phyloP scores from a whole-genome alignment of 176 grass and related monocot genomes.

The Typha latifolia region DNA sequence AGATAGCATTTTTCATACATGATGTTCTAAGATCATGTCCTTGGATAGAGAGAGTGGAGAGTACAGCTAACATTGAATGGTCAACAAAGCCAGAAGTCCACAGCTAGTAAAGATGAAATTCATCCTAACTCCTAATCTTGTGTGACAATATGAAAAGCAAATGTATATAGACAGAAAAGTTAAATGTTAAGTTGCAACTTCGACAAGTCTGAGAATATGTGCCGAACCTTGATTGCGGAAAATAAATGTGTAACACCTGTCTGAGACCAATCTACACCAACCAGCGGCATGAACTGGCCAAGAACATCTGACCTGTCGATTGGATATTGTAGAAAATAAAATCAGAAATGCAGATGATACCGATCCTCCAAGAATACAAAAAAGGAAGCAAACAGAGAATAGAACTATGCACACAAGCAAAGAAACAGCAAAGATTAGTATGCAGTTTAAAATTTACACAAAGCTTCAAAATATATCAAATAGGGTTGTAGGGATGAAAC shows the following conservation, averaged over 20 bases:
- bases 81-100: background rate
- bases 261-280: conserved; percentile 98
- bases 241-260: conserved; percentile 96
- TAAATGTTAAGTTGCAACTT: background rate
- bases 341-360: background rate
- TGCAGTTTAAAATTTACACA: too few relatives aligned
- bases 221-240: conserved; percentile 86
- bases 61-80: background rate
- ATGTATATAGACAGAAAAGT: background rate
- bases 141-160: background rate
- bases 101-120: background rate
- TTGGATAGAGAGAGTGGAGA: background rate
- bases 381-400: background rate
- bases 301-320: conserved; percentile 87
- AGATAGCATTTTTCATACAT: background rate
- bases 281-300: conserved; percentile 95
- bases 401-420: too few relatives aligned
- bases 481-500: too few relatives aligned
- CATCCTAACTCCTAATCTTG: background rate
- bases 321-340: conserved; percentile 8
- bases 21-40: background rate
- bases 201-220: conserved; percentile 2
- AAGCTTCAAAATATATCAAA: too few relatives aligned
- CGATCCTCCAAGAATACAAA: background rate
- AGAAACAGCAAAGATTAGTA: too few relatives aligned